phyloP scores from a whole-genome alignment of 148 eudicot genomes.

The Chenopodium album region DNA sequence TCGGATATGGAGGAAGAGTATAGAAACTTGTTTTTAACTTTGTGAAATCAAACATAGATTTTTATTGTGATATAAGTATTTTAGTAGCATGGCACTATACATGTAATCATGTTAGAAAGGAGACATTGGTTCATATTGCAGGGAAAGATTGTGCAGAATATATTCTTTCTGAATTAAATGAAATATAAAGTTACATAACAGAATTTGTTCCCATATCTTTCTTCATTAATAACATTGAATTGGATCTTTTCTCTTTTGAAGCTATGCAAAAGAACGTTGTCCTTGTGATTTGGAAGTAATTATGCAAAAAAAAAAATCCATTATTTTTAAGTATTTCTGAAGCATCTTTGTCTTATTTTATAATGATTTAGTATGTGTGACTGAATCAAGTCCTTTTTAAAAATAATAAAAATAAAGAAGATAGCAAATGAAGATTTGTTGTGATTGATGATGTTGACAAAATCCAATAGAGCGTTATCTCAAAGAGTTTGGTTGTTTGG shows the following conservation, averaged over 20 bases:
- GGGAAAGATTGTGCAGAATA: constrained; percentile 16
- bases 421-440: too few relatives aligned
- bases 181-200: not conserved
- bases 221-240: not conserved
- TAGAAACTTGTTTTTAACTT: not conserved
- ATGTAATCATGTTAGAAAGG: constrained; percentile 1
- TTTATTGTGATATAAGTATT: not conserved
- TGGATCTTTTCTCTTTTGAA: not conserved
- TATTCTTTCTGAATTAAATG: constrained; percentile 9
- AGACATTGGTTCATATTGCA: not conserved
- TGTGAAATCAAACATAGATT: not conserved
- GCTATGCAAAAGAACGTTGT: constrained; percentile 14
- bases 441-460: too few relatives aligned
- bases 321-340: not conserved
- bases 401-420: not conserved
- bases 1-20: not conserved
- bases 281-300: not conserved
- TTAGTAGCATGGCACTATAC: not conserved
- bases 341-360: not conserved
- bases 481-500: too few relatives aligned
- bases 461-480: too few relatives aligned
- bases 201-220: constrained; percentile 16
- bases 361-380: not conserved
- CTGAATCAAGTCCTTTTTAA: not conserved
- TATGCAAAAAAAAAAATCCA: not conserved